Base-by-base conservation (phyloP, 2,329 filamentous ascomycete species). In the Bretziella fagacearum region DNA sequence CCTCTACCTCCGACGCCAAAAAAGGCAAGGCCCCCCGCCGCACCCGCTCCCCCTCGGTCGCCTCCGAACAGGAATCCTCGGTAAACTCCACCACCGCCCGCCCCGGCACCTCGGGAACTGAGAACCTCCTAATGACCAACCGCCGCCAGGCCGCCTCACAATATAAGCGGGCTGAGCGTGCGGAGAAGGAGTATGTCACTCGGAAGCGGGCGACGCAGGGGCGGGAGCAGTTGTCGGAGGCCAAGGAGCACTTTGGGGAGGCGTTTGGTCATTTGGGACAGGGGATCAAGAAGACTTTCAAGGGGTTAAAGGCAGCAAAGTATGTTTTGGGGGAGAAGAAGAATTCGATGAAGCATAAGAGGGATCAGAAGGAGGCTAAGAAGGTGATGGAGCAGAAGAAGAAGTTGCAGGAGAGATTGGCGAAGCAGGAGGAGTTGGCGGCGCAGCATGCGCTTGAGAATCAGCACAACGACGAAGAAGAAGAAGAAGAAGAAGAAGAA, bases 71-170 rank as follows among this genome's bases (percentile, higher is more conserved):
- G 11, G 44, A 40, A 8, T 27, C 48, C 15, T 29, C 25, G 2
- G 44, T 30, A 13, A 41, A 41, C 6, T 44, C 43, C 13, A 17
- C 13, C 36, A 25, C 40, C 15, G 29, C 42, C 17, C 59, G 65
- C 17, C 63, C 65, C 4, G 62, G 63, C 49, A 66, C 65, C 11
- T 63, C 64, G 0, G 63, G 62, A 47, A 69, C 65, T 15, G 62
- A 66, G 53, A 60, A 61, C 52, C 55, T 65, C 26, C 62, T 68
- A 35, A 57, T 59, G 39, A 60, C 58, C 45, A 62, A 58, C 47
- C 60, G 62, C 22, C 61, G 58, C 30, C 55, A 58, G 33, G 63
- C 64, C 23, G 62, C 62, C 10, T 55, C 62, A 47, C 57, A 62
- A 27, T 60, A 61, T 49, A 54, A 59, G 36, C 58, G 60, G 41